Evolutionary conservation across 2,329 filamentous ascomycete genomes (phyloP).

Genomic region (Alternaria angustiovoidea): DNA sequence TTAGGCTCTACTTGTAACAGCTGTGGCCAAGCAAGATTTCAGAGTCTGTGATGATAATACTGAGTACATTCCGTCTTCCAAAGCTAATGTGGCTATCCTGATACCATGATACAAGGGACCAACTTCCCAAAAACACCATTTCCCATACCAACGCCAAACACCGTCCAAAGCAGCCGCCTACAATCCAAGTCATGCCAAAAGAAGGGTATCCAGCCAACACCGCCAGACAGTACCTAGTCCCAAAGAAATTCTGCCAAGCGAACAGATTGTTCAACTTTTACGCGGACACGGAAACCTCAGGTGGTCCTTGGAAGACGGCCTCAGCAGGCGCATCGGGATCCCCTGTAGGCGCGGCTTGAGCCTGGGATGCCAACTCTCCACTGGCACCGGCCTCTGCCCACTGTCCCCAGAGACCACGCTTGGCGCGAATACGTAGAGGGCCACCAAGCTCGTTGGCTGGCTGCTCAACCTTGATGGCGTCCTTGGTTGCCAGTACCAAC

Average conservation of each 20-base stretch:
- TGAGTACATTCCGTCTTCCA: conserved; percentile 7
- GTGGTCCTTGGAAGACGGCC: conserved; percentile 29
- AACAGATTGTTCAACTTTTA: conserved; percentile 25
- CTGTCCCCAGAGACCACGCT: conserved; percentile 94
- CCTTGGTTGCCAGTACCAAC: conserved; percentile 93
- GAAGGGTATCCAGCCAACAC: conserved; percentile 48
- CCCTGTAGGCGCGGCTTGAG: conserved; percentile 26
- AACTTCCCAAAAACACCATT: conserved; percentile 10
- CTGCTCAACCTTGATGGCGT: conserved; percentile 97
- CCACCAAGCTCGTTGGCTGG: conserved; percentile 73
- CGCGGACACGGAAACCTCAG: conserved; percentile 32
- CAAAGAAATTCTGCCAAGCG: conserved; percentile 14
- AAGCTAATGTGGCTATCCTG: conserved; percentile 23
- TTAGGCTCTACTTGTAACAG: background rate
- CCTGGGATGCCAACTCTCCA: conserved; percentile 35
- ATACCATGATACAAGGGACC: conserved; percentile 11
- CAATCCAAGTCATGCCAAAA: conserved; percentile 28
- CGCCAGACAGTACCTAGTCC: conserved; percentile 29
- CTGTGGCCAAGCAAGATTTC: background rate
- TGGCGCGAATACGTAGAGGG: conserved; percentile 83
- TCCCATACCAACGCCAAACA: conserved; percentile 27
- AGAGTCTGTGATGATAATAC: background rate
- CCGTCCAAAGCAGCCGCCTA: conserved; percentile 17
- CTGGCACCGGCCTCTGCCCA: conserved; percentile 77
- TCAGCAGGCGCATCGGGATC: conserved; percentile 31